Evolutionary conservation across 805 yeast genomes (phyloP).

Genomic region (Metschnikowia sp.): DNA sequence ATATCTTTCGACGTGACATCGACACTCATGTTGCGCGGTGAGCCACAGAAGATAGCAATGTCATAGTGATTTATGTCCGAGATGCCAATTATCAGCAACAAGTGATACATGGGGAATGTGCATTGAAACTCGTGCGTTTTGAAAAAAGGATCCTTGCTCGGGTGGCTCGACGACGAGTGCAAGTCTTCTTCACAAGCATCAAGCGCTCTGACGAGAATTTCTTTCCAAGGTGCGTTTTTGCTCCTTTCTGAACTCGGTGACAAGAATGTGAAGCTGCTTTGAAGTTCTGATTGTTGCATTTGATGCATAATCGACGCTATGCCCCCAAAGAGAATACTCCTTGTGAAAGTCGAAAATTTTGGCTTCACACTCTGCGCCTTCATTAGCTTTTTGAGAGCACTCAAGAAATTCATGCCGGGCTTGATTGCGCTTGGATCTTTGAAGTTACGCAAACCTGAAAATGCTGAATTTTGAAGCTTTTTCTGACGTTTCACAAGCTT

Average conservation of each 20-base stretch:
- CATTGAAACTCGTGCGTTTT: conserved; percentile 35
- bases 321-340: conserved; percentile 65
- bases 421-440: conserved; percentile 6
- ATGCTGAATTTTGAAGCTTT: conserved; percentile 13
- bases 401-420: conserved; percentile 17
- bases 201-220: conserved; percentile 62
- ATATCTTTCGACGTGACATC: conserved; percentile 35
- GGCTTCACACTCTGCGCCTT: conserved; percentile 12
- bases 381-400: conserved; percentile 15
- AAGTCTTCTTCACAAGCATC: conserved; percentile 63
- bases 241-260: conserved; percentile 21
- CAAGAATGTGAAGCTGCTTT: conserved; percentile 42
- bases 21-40: conserved; percentile 61
- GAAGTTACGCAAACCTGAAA: conserved; percentile 5
- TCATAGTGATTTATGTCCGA: conserved; percentile 73
- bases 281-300: conserved; percentile 69
- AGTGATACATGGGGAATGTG: conserved; percentile 65
- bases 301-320: conserved; percentile 63
- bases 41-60: conserved; percentile 75
- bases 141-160: conserved; percentile 8
- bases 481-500: conserved; percentile 36
- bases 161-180: conserved; percentile 7
- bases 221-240: conserved; percentile 54
- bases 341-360: conserved; percentile 50
- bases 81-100: conserved; percentile 61